Conservation (phyloP, 768 basidiomycete species). For the Lyophyllum semitale region DNA sequence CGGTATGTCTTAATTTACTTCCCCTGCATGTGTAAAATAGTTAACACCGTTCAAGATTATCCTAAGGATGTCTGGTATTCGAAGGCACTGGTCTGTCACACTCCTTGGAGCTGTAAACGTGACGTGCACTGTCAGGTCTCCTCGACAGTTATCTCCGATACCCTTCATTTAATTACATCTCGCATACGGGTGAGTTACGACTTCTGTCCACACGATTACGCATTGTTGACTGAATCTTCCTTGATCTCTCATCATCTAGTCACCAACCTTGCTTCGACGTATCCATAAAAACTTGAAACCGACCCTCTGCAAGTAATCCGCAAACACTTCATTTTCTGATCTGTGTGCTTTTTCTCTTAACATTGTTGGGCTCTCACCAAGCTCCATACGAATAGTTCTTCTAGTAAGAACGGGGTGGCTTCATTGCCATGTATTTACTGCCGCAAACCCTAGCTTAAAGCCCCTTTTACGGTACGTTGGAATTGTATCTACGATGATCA, state of each 20-base stretch:
- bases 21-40: background rate
- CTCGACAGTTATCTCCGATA: background rate
- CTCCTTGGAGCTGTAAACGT: background rate
- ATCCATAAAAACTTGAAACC: background rate
- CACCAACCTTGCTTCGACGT: slow-evolving; percentile 8
- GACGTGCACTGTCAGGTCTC: no score
- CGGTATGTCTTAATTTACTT: background rate
- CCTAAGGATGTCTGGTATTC: slow-evolving; percentile 3
- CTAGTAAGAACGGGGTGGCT: background rate
- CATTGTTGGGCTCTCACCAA: background rate
- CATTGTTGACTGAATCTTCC: background rate
- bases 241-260: slow-evolving; percentile 6
- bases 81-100: slow-evolving; percentile 4
- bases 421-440: background rate
- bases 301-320: background rate
- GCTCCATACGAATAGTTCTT: background rate
- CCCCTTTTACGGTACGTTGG: slow-evolving; percentile 8
- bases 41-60: background rate
- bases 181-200: slow-evolving; percentile 1
- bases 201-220: background rate
- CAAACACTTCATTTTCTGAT: background rate
- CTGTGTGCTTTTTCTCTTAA: background rate
- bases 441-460: background rate
- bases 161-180: slow-evolving; percentile 5
- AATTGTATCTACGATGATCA: background rate